Percentiles rank a stretch among this genome's conserved stretches.
phyloP scores from a whole-genome alignment of 2,329 filamentous ascomycete genomes.

The Parasarocladium wereldwijsianum region DNA sequence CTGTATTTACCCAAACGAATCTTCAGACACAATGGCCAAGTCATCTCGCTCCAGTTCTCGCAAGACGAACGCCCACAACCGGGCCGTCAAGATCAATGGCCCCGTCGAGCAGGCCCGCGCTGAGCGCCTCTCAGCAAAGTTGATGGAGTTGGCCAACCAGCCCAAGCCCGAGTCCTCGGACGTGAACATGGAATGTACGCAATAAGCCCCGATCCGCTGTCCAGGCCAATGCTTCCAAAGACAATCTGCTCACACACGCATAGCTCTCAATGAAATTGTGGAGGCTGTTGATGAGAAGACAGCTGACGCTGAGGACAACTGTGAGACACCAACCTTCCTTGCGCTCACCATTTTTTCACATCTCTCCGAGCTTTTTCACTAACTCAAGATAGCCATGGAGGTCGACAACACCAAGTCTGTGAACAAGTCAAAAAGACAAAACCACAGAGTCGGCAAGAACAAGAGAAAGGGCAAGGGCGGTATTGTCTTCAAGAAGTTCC shows the following conservation, averaged over 20 bases:
- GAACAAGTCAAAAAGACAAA: slow-evolving; percentile 27
- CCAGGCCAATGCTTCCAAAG: too few relatives aligned
- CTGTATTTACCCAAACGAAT: too few relatives aligned
- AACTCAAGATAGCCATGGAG: slow-evolving; percentile 35
- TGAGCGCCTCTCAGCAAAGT: slow-evolving; percentile 72
- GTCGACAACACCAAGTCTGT: slow-evolving; percentile 31
- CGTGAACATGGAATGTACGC: slow-evolving; percentile 27
- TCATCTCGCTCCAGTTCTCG: slow-evolving; percentile 62
- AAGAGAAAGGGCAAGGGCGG: slow-evolving; percentile 37
- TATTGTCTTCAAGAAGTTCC: slow-evolving; percentile 47
- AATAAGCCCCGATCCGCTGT: background rate
- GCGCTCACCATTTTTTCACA: too few relatives aligned
- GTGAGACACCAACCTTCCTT: too few relatives aligned
- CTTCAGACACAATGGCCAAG: slow-evolving; percentile 83
- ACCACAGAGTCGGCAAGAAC: slow-evolving; percentile 44
- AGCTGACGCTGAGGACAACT: slow-evolving; percentile 11
- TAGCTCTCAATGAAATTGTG: slow-evolving; percentile 11
- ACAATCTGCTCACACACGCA: too few relatives aligned
- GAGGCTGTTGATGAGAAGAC: slow-evolving; percentile 16
- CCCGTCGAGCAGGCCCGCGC: slow-evolving; percentile 67
- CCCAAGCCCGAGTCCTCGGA: slow-evolving; percentile 49
- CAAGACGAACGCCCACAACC: slow-evolving; percentile 70
- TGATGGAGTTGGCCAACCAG: slow-evolving; percentile 65
- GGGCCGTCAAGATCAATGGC: slow-evolving; percentile 72
- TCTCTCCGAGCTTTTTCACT: too few relatives aligned